A percentile compares a stretch with the other conserved stretches of the same genome.
Evolutionary conservation across 805 yeast species (phyloP).

Genomic region (Teunomyces stri): DNA sequence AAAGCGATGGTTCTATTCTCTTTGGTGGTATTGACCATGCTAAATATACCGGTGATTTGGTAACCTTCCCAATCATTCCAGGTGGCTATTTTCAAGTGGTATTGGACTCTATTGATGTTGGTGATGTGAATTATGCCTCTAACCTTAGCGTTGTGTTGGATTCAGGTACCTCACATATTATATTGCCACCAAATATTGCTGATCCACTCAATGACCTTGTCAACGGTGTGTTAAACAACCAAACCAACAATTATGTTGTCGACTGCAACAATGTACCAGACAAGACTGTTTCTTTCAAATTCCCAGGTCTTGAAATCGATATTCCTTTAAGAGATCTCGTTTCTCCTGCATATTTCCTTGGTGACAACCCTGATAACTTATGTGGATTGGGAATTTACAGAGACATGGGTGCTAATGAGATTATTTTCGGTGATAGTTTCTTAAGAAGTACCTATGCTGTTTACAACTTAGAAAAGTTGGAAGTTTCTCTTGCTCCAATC

Average conservation of each 20-base stretch:
- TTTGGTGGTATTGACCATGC: conserved; percentile 24
- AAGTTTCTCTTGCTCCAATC: conserved; percentile 48
- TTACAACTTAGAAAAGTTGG: conserved; percentile 48
- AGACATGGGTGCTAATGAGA: background rate
- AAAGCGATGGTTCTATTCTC: conserved; percentile 13
- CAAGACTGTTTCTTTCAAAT: conserved; percentile 5
- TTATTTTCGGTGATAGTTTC: conserved; percentile 52
- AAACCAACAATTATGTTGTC: background rate
- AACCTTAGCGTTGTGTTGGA: conserved; percentile 6
- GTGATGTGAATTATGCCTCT: background rate
- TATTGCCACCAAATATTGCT: conserved; percentile 4
- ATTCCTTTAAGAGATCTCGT: conserved; percentile 9
- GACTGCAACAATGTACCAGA: conserved; percentile 7
- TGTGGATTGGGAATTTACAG: background rate
- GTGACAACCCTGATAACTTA: background rate
- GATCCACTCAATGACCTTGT: background rate
- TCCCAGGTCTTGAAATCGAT: conserved; percentile 4
- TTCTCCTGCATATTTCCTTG: background rate
- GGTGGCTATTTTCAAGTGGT: conserved; percentile 1
- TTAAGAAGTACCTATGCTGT: conserved; percentile 52
- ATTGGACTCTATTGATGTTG: conserved; percentile 1
- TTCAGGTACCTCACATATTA: conserved; percentile 8
- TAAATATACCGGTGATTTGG: conserved; percentile 14
- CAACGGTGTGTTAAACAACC: background rate
- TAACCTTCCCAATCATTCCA: background rate